Conservation (phyloP, 192 early-diverging fungal species). For the Entomortierella chlamydospora region DNA sequence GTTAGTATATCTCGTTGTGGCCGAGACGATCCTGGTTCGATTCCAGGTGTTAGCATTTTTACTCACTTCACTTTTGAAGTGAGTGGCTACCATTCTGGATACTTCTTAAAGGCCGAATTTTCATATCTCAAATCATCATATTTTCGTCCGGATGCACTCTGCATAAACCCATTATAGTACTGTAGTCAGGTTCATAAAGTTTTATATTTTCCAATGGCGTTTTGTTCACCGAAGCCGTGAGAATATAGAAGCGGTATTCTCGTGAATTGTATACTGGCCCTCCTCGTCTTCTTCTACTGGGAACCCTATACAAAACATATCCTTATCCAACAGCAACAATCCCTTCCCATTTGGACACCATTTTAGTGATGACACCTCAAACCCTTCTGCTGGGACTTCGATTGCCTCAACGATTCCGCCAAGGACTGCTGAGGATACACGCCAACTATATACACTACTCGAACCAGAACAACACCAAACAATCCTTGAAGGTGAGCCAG, state of each 20-base stretch:
- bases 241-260: conserved; percentile 36
- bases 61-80: not conserved
- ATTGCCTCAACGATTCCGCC: conserved; percentile 55
- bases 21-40: conserved; percentile 50
- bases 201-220: not conserved
- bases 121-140: too few relatives aligned
- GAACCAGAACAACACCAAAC: conserved; percentile 69
- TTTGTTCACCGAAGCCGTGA: conserved; percentile 4
- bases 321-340: conserved; percentile 76
- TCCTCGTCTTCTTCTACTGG: conserved; percentile 47
- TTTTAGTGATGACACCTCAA: conserved; percentile 65
- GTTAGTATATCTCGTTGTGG: conserved; percentile 49
- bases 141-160: too few relatives aligned
- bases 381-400: conserved; percentile 62
- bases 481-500: conserved; percentile 60
- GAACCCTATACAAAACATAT: conserved; percentile 75
- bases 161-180: too few relatives aligned
- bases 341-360: conserved; percentile 82
- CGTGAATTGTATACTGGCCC: conserved; percentile 24
- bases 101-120: too few relatives aligned
- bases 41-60: conserved; percentile 37
- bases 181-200: not conserved
- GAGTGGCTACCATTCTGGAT: too few relatives aligned
- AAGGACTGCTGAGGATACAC: conserved; percentile 60
- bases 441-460: conserved; percentile 73